Conservation (phyloP, 1,284 basidiomycete genomes). For the Pseudozyma hubeiensis region DNA sequence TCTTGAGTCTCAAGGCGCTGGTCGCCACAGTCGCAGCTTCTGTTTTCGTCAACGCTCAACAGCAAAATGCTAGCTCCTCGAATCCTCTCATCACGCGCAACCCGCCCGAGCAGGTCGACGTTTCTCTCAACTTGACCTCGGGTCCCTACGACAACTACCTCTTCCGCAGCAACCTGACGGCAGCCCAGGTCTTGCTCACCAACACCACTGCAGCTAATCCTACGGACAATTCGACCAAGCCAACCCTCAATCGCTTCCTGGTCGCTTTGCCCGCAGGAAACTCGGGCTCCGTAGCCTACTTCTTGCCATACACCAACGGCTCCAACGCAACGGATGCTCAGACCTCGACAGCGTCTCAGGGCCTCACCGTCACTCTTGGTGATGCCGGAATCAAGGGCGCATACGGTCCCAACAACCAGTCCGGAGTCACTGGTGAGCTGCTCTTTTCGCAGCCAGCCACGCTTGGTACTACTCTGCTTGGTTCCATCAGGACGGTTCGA, state of each 20-base stretch:
- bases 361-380: conserved; percentile 65
- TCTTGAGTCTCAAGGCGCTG: conserved; percentile 9
- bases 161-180: conserved; percentile 70
- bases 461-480: conserved; percentile 71
- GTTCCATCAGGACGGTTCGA: conserved; percentile 71
- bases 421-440: conserved; percentile 70
- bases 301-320: conserved; percentile 22
- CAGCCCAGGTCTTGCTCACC: conserved; percentile 70
- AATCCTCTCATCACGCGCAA: conserved; percentile 36
- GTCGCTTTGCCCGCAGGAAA: conserved; percentile 71
- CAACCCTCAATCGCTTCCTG: conserved; percentile 69
- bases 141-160: conserved; percentile 70
- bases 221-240: conserved; percentile 20
- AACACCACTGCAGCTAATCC: conserved; percentile 60
- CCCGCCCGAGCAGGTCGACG: conserved; percentile 26
- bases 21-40: conserved; percentile 6
- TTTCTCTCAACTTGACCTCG: conserved; percentile 37
- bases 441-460: conserved; percentile 68
- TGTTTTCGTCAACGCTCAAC: conserved; percentile 14
- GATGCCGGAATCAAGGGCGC: conserved; percentile 59
- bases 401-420: conserved; percentile 67
- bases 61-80: conserved; percentile 9
- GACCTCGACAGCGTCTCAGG: background rate
- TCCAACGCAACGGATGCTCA: background rate
- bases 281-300: conserved; percentile 50